Evolutionary conservation across 306 rosid genomes (phyloP).

Genomic region (Prunus padus): DNA sequence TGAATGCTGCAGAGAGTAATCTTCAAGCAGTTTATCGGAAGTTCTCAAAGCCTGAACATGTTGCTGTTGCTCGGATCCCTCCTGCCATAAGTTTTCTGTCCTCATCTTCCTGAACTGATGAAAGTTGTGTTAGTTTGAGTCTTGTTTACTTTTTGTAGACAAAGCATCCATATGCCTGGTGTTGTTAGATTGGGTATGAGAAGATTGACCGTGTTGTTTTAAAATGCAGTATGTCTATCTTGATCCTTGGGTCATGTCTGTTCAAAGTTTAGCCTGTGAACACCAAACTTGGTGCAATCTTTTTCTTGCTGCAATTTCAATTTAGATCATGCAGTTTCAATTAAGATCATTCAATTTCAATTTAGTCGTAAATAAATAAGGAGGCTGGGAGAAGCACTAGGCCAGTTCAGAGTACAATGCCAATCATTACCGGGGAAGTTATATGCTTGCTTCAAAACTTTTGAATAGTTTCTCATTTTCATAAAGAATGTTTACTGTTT

Average conservation of each 20-base stretch:
- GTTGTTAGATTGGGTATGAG: not conserved
- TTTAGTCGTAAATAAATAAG: not conserved
- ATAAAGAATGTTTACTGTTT: too few species aligned
- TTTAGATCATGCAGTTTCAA: not conserved
- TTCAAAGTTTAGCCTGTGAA: not conserved
- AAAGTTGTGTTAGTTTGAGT: not conserved
- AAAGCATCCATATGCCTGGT: not conserved
- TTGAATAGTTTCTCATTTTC: too few species aligned
- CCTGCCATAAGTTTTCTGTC: constrained; percentile 13
- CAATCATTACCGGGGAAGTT: too few species aligned
- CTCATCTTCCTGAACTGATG: not conserved
- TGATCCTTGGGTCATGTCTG: not conserved
- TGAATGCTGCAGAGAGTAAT: constrained; percentile 43
- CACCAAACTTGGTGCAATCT: not conserved
- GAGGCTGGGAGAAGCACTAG: not conserved
- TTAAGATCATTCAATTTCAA: too few species aligned
- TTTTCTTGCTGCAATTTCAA: not conserved
- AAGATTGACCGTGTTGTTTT: not conserved
- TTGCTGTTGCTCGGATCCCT: constrained; percentile 44
- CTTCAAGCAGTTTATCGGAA: constrained; percentile 58
- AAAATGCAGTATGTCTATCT: not conserved
- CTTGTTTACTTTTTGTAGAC: constrained; percentile 8
- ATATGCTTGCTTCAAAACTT: too few species aligned
- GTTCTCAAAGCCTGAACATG: constrained; percentile 38
- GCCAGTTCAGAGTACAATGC: too few species aligned